Evolutionary conservation across 75 land plant genomes (phyloP), one percentile per base, ranked within the genome.

Genomic region (Sequoiadendron giganteum): DNA sequence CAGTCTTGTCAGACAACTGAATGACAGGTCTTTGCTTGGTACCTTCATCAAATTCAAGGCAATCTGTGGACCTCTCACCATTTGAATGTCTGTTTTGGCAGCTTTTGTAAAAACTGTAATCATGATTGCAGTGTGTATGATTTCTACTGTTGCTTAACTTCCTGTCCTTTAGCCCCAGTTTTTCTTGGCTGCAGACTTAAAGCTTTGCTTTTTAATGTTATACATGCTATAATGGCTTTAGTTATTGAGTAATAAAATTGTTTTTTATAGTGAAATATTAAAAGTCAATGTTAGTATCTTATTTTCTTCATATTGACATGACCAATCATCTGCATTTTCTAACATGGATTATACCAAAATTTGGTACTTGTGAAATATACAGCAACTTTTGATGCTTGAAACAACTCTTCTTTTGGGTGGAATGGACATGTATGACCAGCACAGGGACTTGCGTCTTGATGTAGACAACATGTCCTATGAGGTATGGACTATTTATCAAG

Each of bases 331-430:
- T 79, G 39, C 47, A 42, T 79, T 19, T 79, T 79, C 42, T 79
- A 40, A 79, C 43, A 18, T 8, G 47, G 82, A 0, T 40, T 8
- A 79, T 79, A n/a, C 47, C 45, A 79, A 79, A 79, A 79, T 79
- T 79, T 82, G 49, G 4, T 45, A 28, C 30, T 82, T 82, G 52
- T n/a, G 54, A 82, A 82, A 82, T 82, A 82, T 49, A 0, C 84
- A 82, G 93, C 98, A 97, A 95, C 93, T 97, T 45, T 79, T 96
- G 90, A 91, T 95, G 98, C 91, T 96, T 52, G 95, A 95, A 87
- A 90, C 92, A 47, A 91, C 92, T 52, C 55, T 96, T 11, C 89
- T 95, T 16, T 90, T 93, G 89, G 96, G 96, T 78, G 94, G 94
- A 87, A 87, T 91, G 86, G 94, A 91, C 86, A 48, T 85, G 6